Conservation (phyloP, 176 grass and related monocot genomes). For the Zoysia japonica region DNA sequence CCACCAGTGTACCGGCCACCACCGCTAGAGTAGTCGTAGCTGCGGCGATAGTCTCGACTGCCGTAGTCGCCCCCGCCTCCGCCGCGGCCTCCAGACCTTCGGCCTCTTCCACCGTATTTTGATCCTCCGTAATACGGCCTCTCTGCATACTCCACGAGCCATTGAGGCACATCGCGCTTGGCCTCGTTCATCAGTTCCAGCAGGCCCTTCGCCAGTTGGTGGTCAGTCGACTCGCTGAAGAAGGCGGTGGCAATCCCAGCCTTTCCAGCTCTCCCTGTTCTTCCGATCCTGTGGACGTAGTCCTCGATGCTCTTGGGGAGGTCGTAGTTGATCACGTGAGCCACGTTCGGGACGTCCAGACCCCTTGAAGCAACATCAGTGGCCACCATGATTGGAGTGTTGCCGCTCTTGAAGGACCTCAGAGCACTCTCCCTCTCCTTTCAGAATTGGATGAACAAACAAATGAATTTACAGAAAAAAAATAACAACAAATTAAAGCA, state of each 20-base stretch:
- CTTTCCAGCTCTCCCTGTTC: slow-evolving; percentile 88
- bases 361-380: slow-evolving; percentile 82
- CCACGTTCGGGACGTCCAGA: slow-evolving; percentile 75
- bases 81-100: slow-evolving; percentile 4
- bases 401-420: slow-evolving; percentile 67
- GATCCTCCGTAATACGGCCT: slow-evolving; percentile 39
- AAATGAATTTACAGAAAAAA: not conserved
- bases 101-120: slow-evolving; percentile 37
- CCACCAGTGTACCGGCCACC: slow-evolving; percentile 7
- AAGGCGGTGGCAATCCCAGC: slow-evolving; percentile 72
- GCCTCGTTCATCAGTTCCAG: slow-evolving; percentile 64
- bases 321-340: slow-evolving; percentile 85
- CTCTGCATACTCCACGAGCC: slow-evolving; percentile 49
- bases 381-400: slow-evolving; percentile 69
- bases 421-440: slow-evolving; percentile 82
- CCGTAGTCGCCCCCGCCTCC: slow-evolving; percentile 30
- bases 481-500: not conserved
- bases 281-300: slow-evolving; percentile 84
- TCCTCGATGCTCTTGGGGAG: slow-evolving; percentile 74
- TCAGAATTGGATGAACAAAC: slow-evolving; percentile 30
- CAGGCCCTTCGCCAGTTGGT: slow-evolving; percentile 54
- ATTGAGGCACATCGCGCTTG: slow-evolving; percentile 65
- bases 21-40: slow-evolving; percentile 8
- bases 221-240: slow-evolving; percentile 52
- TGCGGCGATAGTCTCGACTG: slow-evolving; percentile 30